Evolutionary conservation across 1,284 basidiomycete species (phyloP), one percentile per base, ranked within the genome.

Genomic region (Marasmius sp.): DNA sequence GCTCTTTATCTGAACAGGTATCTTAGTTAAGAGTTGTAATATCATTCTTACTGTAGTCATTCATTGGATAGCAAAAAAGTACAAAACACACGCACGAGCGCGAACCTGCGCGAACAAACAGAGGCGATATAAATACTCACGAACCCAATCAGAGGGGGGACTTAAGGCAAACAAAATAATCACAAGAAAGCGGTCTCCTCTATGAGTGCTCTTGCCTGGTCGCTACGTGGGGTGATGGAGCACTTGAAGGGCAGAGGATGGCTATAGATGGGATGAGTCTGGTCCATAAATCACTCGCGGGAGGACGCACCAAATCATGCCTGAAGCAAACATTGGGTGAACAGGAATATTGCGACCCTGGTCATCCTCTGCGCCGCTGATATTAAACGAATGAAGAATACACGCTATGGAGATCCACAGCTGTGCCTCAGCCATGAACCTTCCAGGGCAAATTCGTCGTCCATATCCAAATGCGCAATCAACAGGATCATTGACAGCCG

Each of bases 331-430:
- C 1, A 67, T 70, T 3, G 78, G 73, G 50, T 71, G 69, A 11
- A 74, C 69, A 20, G 71, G 66, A 1, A 77, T 61, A 3, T 68
- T 67, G 9, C 62, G 63, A 1, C 79, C 81, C 16, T 69, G 65
- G 34, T 74, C 73, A 57, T 79, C 77, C n/a, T 72, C 67, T 0
- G 73, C 75, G 8, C 74, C 71, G 9, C 65, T 61, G 49, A 83
- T 78, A 49, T 79, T 66, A 59, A 82, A 83, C 3, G 73, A 74
- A n/a, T 73, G 71, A 61, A 83, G 71, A n/a, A 84, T 78, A 50
- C 74, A 80, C 12, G 79, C 83, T n/a, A 84, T 75, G 0, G 80
- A 78, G 38, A 84, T 77, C 79, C 80, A 84, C 9, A 84, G 64
- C 48, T 80, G 79, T 0, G 78, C 74, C 58, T 81, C 80, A 7